Evolutionary conservation across 2,329 filamentous ascomycete genomes (phyloP), one percentile per base, ranked within the genome.

Genomic region (Colletotrichum sp.): DNA sequence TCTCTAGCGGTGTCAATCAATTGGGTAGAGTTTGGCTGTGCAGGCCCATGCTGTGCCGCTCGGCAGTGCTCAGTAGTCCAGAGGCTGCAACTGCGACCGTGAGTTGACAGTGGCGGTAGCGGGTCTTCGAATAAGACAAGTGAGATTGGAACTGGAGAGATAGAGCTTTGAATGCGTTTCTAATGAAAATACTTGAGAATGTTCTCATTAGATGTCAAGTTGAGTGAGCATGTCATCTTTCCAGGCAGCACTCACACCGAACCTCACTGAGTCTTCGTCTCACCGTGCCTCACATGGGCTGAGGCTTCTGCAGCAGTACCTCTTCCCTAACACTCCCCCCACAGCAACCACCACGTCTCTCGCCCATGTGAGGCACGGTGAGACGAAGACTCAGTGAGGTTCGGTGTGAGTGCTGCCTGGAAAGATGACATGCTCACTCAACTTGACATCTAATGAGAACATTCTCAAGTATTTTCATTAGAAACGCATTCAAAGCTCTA

Each of bases 71-170:
- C 39, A n/a, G 39, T 10, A 43, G 39, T 43, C 18, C 5, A 43
- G 9, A 43, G 0, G 18, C 39, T 43, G 9, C n/a, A 22, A 52
- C 3, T 52, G 43, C n/a, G 6, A 52, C n/a, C 43, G n/a, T 22
- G 10, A 22, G n/a, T 22, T 52, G 2, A 22, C 43, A 52, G 43
- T 22, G 43, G 22, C 10, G n/a, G 10, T 7, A 13, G 18, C 43
- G 9, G n/a, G 2, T 13, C 10, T 48, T 22, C 1, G 4, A 22
- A 48, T 48, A 8, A 52, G n/a, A 52, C 10, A 22, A 8, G n/a
- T 52, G 12, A 22, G 0, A 52, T 3, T 4, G 0, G 7, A 52
- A 8, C 43, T 12, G 0, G 10, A 0, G 2, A 22, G 0, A 13
- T 48, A 7, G 0, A 22, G n/a, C 43, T 12, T n/a, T 22, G 6